Evolutionary conservation across 768 basidiomycete species (phyloP).

Genomic region (Lanmaoa rubissima): DNA sequence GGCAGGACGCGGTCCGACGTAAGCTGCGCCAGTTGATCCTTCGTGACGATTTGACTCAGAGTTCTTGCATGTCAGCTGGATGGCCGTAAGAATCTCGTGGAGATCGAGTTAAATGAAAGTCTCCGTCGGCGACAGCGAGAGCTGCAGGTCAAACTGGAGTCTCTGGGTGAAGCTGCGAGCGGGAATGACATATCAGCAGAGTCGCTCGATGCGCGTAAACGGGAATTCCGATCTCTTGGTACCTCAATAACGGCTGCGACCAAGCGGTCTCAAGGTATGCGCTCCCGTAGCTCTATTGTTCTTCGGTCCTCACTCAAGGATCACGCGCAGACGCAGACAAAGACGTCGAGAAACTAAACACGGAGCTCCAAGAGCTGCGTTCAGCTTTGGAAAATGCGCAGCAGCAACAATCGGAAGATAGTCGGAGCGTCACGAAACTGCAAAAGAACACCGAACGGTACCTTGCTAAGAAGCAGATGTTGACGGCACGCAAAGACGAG

Average conservation of each 20-base stretch:
- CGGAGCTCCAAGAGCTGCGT: slow-evolving; percentile 66
- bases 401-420: slow-evolving; percentile 82
- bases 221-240: slow-evolving; percentile 69
- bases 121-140: slow-evolving; percentile 80
- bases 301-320: background rate
- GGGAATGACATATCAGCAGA: slow-evolving; percentile 58
- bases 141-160: slow-evolving; percentile 70
- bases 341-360: slow-evolving; percentile 59
- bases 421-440: slow-evolving; percentile 80
- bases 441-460: slow-evolving; percentile 97
- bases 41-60: background rate
- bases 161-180: slow-evolving; percentile 58
- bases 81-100: slow-evolving; percentile 72
- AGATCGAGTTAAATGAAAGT: slow-evolving; percentile 92
- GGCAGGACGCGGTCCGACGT: slow-evolving; percentile 72
- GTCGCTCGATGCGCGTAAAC: slow-evolving; percentile 62
- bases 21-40: slow-evolving; percentile 20
- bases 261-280: slow-evolving; percentile 58
- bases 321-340: slow-evolving; percentile 59
- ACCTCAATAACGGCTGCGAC: slow-evolving; percentile 62
- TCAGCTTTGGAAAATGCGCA: slow-evolving; percentile 70
- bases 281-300: background rate
- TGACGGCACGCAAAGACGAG: slow-evolving; percentile 83
- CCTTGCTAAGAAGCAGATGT: slow-evolving; percentile 86
- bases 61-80: slow-evolving; percentile 41